Conservation (phyloP, 2,329 filamentous ascomycete genomes). For the Talaromyces sp. region DNA sequence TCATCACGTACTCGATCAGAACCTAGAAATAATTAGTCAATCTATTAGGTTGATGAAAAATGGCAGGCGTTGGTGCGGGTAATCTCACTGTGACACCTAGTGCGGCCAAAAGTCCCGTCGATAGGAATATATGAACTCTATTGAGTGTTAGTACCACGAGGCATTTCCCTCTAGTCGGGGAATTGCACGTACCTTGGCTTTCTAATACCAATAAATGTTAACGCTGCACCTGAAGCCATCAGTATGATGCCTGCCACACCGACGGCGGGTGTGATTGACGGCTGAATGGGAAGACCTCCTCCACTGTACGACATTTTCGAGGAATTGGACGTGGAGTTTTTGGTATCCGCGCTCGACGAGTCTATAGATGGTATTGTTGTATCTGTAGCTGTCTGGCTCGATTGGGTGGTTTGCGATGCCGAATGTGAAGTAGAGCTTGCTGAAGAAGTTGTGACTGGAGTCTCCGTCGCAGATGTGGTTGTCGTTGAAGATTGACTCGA, state of each 20-base stretch:
- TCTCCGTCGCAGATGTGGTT: conserved; percentile 10
- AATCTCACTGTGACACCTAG: conserved; percentile 67
- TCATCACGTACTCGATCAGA: conserved; percentile 87
- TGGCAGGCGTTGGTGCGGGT: background rate
- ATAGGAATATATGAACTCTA: conserved; percentile 75
- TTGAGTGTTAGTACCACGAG: conserved; percentile 17
- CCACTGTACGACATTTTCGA: conserved; percentile 26
- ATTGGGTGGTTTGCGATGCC: conserved; percentile 2
- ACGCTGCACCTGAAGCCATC: conserved; percentile 69
- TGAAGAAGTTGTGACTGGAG: conserved; percentile 6
- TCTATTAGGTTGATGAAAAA: background rate
- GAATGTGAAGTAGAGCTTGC: conserved; percentile 10
- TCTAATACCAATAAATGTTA: conserved; percentile 80
- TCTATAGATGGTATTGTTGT: conserved; percentile 31
- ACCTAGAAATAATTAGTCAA: conserved; percentile 51
- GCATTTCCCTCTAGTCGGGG: background rate
- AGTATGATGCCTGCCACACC: conserved; percentile 78
- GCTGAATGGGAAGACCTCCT: conserved; percentile 67
- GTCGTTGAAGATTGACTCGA: conserved; percentile 3
- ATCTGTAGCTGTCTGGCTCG: conserved; percentile 4
- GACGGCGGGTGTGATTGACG: conserved; percentile 77
- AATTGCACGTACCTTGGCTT: conserved; percentile 61
- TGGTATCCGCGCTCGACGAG: conserved; percentile 13
- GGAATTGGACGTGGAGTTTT: conserved; percentile 12
- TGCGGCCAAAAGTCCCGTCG: conserved; percentile 71